Evolutionary conservation across 2,329 filamentous ascomycete species (phyloP), one percentile per base, ranked within the genome.

Genomic region (Penicillium brasilianum): DNA sequence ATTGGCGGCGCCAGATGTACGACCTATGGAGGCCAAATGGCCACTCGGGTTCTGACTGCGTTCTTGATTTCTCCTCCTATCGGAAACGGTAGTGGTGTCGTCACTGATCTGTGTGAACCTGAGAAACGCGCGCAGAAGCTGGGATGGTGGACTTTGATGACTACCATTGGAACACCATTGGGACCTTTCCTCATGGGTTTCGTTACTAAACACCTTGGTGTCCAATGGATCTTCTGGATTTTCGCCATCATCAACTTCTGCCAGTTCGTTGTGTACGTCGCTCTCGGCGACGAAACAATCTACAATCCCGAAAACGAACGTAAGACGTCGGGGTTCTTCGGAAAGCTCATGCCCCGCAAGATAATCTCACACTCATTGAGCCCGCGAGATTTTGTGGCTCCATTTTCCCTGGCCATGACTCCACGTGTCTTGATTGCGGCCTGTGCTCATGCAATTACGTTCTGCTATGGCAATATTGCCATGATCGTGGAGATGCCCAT

Each of bases 401-500:
- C 84, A 0, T 71, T 82, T 20, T 66, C 76, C 36, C 73, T 85
- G 30, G 77, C 75, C 49, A 70, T 71, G 3, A 78, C 79, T 52
- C 75, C 80, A 0, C 79, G 77, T 36, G 78, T 86, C 22, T 59
- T 83, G 49, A 76, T 87, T 22, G 82, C 85, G 0, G 79, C 84
- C 0, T 71, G 76, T 9, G 79, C 82, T 2, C 86, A 87, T 67
- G 72, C 83, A 6, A 83, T 88, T 75, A 74, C 84, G 9, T 88
- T 88, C 70, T 76, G 82, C 14, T 87, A 83, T 68, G 79, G 73
- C 28, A 81, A 78, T 59, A 81, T 87, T 30, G 77, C 85, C 56
- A 70, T 83, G 49, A 84, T 83, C 2, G 81, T 88, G 34, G 85
- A 87, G 69, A 83, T 87, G 54, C 85, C 85, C 1, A 83, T 86